A percentile compares a stretch with the other conserved stretches of the same genome.
phyloP scores from a whole-genome alignment of 2,329 filamentous ascomycete species.

The Epichloe typhina region DNA sequence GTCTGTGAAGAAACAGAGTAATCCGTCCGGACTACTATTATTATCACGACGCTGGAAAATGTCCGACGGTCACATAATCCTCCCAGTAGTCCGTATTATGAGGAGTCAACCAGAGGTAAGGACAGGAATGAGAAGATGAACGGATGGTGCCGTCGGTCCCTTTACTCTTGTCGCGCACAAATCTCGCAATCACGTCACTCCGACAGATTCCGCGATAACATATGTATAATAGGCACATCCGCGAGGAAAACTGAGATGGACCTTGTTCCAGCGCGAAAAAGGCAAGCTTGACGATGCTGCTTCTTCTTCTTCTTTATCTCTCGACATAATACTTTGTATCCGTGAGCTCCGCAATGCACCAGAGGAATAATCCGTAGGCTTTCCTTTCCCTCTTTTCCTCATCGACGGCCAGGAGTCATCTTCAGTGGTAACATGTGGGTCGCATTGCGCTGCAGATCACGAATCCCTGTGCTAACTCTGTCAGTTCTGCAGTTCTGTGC shows the following conservation, averaged over 20 bases:
- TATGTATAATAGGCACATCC: not conserved
- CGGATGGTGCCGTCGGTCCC: not conserved
- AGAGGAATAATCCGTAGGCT: not conserved
- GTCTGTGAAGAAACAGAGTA: not conserved
- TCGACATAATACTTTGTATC: not conserved
- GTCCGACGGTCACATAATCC: not conserved
- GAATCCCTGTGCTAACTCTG: not conserved
- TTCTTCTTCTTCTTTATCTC: not conserved
- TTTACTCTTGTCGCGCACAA: not conserved
- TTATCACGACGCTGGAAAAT: not conserved
- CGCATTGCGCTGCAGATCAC: constrained; percentile 2
- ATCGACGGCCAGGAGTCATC: not conserved
- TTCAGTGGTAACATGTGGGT: not conserved
- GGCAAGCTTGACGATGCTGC: not conserved
- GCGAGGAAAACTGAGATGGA: not conserved
- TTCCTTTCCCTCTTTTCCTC: not conserved
- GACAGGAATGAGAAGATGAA: not conserved
- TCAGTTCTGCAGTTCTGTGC: not conserved
- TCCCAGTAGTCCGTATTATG: not conserved
- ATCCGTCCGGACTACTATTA: too few species aligned
- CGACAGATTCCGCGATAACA: not conserved
- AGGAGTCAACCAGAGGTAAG: too few species aligned
- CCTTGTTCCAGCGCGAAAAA: not conserved
- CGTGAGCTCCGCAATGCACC: too few species aligned
- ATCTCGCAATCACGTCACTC: not conserved